Conservation (phyloP, 2,329 filamentous ascomycete genomes). For the Fusarium agapanthi region DNA sequence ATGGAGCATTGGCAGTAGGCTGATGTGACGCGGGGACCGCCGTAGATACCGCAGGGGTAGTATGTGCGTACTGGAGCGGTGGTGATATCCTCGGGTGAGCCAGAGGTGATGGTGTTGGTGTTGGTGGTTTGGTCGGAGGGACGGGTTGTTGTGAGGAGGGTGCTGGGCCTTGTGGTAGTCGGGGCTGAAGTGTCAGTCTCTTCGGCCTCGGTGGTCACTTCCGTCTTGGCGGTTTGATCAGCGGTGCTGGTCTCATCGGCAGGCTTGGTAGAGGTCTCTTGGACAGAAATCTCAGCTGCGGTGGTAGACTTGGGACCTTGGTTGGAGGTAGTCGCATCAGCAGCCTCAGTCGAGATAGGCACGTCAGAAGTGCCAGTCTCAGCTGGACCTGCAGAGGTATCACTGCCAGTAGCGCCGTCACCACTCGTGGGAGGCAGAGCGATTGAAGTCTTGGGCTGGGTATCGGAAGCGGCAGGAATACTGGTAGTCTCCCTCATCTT, state of each 20-base stretch:
- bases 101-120: background rate
- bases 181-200: background rate
- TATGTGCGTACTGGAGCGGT: background rate
- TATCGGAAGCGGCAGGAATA: background rate
- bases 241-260: background rate
- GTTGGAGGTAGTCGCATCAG: background rate
- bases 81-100: background rate
- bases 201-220: background rate
- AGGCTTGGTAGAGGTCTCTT: background rate
- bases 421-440: background rate
- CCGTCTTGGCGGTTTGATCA: background rate
- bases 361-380: background rate
- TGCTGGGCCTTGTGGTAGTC: background rate
- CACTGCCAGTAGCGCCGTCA: background rate
- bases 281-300: background rate
- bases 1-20: constrained; percentile 8
- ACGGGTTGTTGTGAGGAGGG: background rate
- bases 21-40: background rate
- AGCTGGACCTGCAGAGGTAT: background rate
- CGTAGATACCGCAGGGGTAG: background rate
- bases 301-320: background rate
- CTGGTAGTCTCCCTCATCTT: background rate
- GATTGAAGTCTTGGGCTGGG: background rate
- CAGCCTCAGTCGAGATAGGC: background rate
- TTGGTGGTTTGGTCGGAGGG: background rate